Percentiles rank a stretch among this genome's conserved stretches.
These are phyloP conservation scores for Ajuga chamaepitys DNA, from an alignment of 257 asterid genomes.

Conservation along the genomic window DNA sequence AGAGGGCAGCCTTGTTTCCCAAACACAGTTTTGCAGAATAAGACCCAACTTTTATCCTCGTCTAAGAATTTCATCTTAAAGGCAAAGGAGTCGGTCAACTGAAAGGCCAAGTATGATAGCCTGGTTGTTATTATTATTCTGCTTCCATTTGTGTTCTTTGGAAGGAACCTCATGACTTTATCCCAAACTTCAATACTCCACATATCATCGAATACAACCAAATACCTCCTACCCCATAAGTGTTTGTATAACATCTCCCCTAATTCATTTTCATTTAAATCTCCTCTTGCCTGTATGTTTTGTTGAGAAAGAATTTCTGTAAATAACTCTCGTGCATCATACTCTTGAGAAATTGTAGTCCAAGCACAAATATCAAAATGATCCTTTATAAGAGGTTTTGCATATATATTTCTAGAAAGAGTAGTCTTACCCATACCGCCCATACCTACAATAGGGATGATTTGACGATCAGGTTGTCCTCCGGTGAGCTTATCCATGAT, in stretches of 20 bases:
- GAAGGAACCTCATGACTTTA: neutral
- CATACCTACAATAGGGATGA: neutral
- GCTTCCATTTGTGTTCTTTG: neutral
- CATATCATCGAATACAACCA: too few species aligned
- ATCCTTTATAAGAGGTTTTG: neutral
- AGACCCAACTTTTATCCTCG: neutral
- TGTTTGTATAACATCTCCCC: too few species aligned
- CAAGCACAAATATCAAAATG: neutral
- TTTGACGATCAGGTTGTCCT: neutral
- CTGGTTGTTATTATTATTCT: neutral
- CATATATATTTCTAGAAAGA: neutral
- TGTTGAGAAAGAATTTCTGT: too few species aligned
- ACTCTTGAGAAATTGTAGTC: neutral
- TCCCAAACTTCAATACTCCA: too few species aligned
- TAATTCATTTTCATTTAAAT: too few species aligned
- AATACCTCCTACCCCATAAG: too few species aligned
- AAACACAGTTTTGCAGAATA: neutral
- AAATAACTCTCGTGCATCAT: too few species aligned
- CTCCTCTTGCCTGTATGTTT: too few species aligned
- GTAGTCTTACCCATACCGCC: neutral
- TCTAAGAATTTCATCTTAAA: neutral
- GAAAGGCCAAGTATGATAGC: neutral
- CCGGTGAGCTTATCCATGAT: too few species aligned
- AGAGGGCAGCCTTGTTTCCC: neutral
- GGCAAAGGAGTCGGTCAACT: too few species aligned